Conservation (phyloP, 345 rosid species). For the Schrenkiella parvula region DNA sequence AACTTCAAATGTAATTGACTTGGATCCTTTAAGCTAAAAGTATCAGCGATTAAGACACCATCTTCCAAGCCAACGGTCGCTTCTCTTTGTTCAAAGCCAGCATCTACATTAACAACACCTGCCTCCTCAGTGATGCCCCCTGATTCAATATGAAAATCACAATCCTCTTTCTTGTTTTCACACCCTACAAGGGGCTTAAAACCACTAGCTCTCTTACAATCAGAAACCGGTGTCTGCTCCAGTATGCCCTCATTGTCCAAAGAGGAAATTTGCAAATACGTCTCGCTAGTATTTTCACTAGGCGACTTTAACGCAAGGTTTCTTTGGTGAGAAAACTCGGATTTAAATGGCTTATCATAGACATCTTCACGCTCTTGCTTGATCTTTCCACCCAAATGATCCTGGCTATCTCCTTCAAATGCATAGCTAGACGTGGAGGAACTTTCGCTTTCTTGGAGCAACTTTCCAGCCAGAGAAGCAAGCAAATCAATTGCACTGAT, state of each 20-base stretch:
- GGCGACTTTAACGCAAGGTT: constrained; percentile 31
- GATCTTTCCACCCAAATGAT: constrained; percentile 28
- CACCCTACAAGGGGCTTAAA: constrained; percentile 25
- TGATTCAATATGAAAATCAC: constrained; percentile 23
- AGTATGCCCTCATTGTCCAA: constrained; percentile 33
- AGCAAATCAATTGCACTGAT: constrained; percentile 78
- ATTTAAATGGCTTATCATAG: constrained; percentile 36
- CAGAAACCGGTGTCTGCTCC: constrained; percentile 34
- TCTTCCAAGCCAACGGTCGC: constrained; percentile 25
- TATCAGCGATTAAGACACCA: constrained; percentile 29
- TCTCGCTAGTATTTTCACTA: constrained; percentile 29
- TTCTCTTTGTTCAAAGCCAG: constrained; percentile 27
- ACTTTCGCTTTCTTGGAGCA: constrained; percentile 77
- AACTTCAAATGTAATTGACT: constrained; percentile 26
- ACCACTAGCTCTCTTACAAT: constrained; percentile 27
- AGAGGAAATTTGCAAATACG: constrained; percentile 29
- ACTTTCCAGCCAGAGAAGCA: constrained; percentile 84
- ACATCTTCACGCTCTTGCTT: constrained; percentile 40
- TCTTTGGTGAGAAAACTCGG: constrained; percentile 42
- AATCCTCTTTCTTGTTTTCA: constrained; percentile 22
- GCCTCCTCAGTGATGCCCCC: constrained; percentile 34
- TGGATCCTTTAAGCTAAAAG: constrained; percentile 37
- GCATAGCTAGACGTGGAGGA: constrained; percentile 73
- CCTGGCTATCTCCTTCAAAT: constrained; percentile 49
- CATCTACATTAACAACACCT: constrained; percentile 30